A percentile compares a stretch with the other conserved stretches of the same genome.
Evolutionary conservation across 208 protist species (phyloP).

Genomic region (Leishmania mexicana): DNA sequence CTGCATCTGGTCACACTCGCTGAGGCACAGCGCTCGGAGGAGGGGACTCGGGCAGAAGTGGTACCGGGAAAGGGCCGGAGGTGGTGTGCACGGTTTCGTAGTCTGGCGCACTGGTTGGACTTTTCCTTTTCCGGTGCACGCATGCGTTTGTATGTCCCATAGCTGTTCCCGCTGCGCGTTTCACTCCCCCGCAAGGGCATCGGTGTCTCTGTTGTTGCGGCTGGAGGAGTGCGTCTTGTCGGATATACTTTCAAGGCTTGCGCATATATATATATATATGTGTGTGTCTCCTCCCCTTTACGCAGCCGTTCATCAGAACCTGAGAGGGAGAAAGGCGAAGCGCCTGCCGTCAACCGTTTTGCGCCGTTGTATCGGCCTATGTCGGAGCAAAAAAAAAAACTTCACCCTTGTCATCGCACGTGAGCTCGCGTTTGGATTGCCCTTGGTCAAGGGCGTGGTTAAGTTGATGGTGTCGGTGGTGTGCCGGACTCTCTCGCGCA

Average conservation of each 20-base stretch:
- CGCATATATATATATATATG: not conserved
- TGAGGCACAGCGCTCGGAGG: not conserved
- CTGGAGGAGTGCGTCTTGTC: not conserved
- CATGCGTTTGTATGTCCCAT: not conserved
- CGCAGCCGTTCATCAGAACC: not conserved
- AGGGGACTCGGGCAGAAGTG: not conserved
- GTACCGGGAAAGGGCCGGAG: not conserved
- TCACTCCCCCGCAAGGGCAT: not conserved
- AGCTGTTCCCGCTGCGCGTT: not conserved
- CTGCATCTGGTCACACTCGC: not conserved
- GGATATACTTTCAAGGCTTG: not conserved
- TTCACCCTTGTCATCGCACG: not conserved
- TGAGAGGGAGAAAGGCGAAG: not conserved
- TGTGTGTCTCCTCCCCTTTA: not conserved
- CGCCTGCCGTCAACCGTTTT: not conserved
- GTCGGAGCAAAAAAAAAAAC: not conserved
- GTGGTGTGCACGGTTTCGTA: not conserved
- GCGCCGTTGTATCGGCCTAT: not conserved
- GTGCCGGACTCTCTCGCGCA: not conserved
- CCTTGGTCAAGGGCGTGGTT: not conserved
- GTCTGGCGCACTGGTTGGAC: not conserved
- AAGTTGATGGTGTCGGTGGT: not conserved
- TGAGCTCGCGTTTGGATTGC: not conserved
- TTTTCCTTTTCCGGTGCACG: no score
- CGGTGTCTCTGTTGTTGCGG: not conserved